Evolutionary conservation across 2,329 filamentous ascomycete species (phyloP).

Genomic region (Monosporascus sp.): DNA sequence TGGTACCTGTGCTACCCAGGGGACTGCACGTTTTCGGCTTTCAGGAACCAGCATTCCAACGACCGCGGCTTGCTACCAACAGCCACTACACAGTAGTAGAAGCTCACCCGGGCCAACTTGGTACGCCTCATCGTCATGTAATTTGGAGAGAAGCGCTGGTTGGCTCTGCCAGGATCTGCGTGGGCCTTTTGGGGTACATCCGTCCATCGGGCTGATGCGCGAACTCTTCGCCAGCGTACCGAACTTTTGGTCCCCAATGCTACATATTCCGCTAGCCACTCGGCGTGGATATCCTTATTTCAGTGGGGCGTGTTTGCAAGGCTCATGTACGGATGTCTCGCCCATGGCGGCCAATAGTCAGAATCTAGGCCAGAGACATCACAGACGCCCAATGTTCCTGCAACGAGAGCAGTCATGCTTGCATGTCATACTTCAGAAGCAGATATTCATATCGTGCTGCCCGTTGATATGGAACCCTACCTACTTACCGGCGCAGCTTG

Average conservation of each 20-base stretch:
- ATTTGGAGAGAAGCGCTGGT: background rate
- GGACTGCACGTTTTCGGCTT: conserved; percentile 23
- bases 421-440: background rate
- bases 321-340: background rate
- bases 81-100: background rate
- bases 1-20: conserved; percentile 9
- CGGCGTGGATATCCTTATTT: background rate
- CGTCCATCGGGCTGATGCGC: conserved; percentile 6
- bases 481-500: too few species aligned
- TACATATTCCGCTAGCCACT: background rate
- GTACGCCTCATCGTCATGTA: background rate
- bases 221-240: conserved; percentile 6
- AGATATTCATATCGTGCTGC: background rate
- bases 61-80: conserved; percentile 5
- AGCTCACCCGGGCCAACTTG: background rate
- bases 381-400: background rate
- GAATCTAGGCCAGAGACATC: background rate
- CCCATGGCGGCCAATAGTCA: background rate
- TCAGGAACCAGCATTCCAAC: conserved; percentile 22
- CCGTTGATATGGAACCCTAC: background rate
- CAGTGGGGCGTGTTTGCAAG: conserved; percentile 4
- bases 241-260: conserved; percentile 9
- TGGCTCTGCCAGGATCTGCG: conserved; percentile 5
- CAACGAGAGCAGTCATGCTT: background rate
- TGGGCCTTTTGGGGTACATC: background rate